Evolutionary conservation across 2,329 filamentous ascomycete species (phyloP).

Genomic region (Fusarium longipes): DNA sequence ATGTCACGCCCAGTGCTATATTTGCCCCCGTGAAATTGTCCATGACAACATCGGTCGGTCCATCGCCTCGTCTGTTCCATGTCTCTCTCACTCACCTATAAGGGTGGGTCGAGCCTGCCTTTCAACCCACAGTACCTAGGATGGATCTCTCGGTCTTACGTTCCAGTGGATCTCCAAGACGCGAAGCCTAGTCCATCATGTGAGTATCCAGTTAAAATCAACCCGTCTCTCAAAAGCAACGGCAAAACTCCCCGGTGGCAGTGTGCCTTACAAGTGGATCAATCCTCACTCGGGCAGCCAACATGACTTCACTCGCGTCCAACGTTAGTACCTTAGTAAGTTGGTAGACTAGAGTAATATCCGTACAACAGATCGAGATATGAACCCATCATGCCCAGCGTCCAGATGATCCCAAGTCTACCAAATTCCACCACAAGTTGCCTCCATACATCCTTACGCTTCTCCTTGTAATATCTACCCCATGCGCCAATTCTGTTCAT

Average conservation of each 20-base stretch:
- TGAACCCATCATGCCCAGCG: conserved; percentile 26
- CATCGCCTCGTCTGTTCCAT: conserved; percentile 14
- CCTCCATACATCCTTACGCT: neutral
- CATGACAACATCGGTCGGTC: conserved; percentile 34
- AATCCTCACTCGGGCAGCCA: conserved; percentile 7
- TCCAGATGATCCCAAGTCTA: conserved; percentile 23
- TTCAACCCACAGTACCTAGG: conserved; percentile 8
- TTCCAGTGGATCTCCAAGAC: conserved; percentile 18
- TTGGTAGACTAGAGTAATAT: too few species aligned
- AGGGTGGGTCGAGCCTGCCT: conserved; percentile 18
- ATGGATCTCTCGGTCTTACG: conserved; percentile 31
- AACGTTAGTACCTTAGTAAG: too few species aligned
- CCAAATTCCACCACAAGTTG: neutral
- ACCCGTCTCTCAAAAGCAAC: neutral
- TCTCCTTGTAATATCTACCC: neutral
- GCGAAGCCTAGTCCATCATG: conserved; percentile 3
- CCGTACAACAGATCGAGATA: conserved; percentile 29
- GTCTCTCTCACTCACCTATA: conserved; percentile 18
- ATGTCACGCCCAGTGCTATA: conserved; percentile 28
- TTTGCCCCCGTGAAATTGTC: conserved; percentile 31
- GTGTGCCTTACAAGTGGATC: conserved; percentile 34
- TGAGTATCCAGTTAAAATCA: conserved; percentile 1
- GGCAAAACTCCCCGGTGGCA: conserved; percentile 5
- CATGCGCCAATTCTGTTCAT: conserved; percentile 12
- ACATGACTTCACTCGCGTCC: conserved; percentile 12